Evolutionary conservation across 2,329 filamentous ascomycete genomes (phyloP).

Genomic region (Xylariaceae sp.): DNA sequence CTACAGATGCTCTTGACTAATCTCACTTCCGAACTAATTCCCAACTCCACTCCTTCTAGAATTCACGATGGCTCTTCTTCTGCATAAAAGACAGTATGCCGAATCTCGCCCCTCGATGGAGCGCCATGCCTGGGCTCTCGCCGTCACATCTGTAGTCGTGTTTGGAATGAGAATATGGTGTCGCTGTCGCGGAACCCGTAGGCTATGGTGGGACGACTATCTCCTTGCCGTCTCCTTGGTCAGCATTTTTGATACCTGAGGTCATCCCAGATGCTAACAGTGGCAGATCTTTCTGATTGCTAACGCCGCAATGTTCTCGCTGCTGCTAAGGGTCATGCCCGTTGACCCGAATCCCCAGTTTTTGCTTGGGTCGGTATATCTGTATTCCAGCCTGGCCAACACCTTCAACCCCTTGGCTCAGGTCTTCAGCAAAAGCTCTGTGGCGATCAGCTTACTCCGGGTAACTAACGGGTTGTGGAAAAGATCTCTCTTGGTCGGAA

Average conservation of each 20-base stretch:
- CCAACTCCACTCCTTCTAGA: background rate
- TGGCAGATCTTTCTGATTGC: conserved; percentile 15
- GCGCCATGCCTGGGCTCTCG: conserved; percentile 11
- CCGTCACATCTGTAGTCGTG: conserved; percentile 3
- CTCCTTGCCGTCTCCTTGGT: conserved; percentile 21
- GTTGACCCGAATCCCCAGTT: background rate
- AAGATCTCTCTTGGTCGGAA: conserved; percentile 3
- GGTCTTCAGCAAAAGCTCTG: conserved; percentile 24
- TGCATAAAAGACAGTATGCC: background rate
- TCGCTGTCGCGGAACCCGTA: background rate
- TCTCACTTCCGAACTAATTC: too few species aligned
- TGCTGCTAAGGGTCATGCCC: background rate
- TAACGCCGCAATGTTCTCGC: conserved; percentile 8
- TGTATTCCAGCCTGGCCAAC: conserved; percentile 21
- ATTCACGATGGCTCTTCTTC: background rate
- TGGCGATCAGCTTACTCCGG: conserved; percentile 20
- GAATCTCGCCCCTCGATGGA: background rate
- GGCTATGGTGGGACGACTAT: conserved; percentile 5
- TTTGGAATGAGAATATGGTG: conserved; percentile 1
- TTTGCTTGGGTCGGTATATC: background rate
- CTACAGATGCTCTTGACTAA: too few species aligned
- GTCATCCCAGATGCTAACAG: background rate
- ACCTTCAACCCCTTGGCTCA: conserved; percentile 23
- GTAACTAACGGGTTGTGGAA: conserved; percentile 24
- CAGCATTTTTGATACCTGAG: background rate